phyloP scores from a whole-genome alignment of 1,139 yeast species.

The Pichiaceae sp. region DNA sequence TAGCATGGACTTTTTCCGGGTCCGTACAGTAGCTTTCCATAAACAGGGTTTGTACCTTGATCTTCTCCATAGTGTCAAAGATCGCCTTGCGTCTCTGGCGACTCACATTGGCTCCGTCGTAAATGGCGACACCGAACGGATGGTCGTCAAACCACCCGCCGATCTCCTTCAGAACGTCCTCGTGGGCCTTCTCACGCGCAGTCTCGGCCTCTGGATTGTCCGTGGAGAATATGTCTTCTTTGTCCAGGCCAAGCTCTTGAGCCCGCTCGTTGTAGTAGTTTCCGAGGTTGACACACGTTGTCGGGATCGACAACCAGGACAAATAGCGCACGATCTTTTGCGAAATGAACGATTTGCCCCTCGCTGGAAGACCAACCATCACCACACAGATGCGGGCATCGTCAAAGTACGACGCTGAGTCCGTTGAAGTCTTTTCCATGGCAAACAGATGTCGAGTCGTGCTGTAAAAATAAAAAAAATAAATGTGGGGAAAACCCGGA shows the following conservation, averaged over 20 bases:
- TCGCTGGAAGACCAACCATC: constrained; percentile 68
- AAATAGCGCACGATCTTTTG: constrained; percentile 80
- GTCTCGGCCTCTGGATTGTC: constrained; percentile 54
- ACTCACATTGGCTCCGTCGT: constrained; percentile 85
- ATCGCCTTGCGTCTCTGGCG: constrained; percentile 61
- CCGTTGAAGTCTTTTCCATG: background rate
- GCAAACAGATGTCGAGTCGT: background rate
- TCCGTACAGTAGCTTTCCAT: constrained; percentile 90
- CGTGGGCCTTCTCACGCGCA: constrained; percentile 62
- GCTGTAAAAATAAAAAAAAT: background rate
- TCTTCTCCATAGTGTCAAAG: constrained; percentile 51
- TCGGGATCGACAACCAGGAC: constrained; percentile 83
- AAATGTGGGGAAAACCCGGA: constrained; percentile 1
- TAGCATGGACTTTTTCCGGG: constrained; percentile 65
- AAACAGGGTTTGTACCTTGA: constrained; percentile 80
- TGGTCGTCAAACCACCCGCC: constrained; percentile 78
- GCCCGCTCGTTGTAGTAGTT: constrained; percentile 58
- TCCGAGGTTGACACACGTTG: constrained; percentile 88
- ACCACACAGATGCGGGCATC: constrained; percentile 46
- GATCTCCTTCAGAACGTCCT: constrained; percentile 72
- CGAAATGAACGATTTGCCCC: constrained; percentile 75
- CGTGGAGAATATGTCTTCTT: constrained; percentile 74
- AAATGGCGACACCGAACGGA: constrained; percentile 81
- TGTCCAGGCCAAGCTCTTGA: constrained; percentile 39
- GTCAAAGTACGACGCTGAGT: background rate